Percentiles rank a stretch among this genome's conserved stretches.
Conservation (phyloP, 2,329 filamentous ascomycete genomes). For the Coniochaeta sp. region DNA sequence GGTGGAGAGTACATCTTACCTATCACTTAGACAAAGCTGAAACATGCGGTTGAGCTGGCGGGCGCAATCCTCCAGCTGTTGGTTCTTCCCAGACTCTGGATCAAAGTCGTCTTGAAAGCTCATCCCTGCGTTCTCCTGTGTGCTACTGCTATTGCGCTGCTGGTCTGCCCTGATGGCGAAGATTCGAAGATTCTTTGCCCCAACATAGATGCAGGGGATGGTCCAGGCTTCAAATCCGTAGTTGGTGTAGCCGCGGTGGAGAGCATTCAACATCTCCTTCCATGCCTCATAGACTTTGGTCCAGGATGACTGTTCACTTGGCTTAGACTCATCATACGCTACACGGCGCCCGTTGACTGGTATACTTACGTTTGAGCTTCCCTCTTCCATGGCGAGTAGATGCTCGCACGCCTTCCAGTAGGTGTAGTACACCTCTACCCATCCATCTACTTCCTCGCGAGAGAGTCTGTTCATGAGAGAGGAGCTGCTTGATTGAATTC, state of each 20-base stretch:
- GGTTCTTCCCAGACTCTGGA: slow-evolving; percentile 66
- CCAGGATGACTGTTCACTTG: slow-evolving; percentile 51
- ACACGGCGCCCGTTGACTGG: slow-evolving; percentile 13
- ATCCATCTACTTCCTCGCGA: slow-evolving; percentile 67
- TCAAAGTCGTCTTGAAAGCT: slow-evolving; percentile 76
- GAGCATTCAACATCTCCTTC: slow-evolving; percentile 71
- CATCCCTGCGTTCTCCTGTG: slow-evolving; percentile 26
- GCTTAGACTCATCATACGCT: slow-evolving; percentile 24
- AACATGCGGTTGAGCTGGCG: slow-evolving; percentile 89
- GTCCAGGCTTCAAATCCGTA: slow-evolving; percentile 81
- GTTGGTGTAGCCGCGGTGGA: slow-evolving; percentile 76
- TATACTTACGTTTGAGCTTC: slow-evolving; percentile 12
- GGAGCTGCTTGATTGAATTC: slow-evolving; percentile 55
- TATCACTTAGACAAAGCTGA: slow-evolving; percentile 79
- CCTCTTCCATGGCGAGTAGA: slow-evolving; percentile 59
- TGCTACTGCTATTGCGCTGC: slow-evolving; percentile 39
- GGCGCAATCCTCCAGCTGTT: slow-evolving; percentile 84
- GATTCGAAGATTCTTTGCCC: slow-evolving; percentile 75
- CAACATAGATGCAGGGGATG: slow-evolving; percentile 80
- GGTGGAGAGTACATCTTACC: slow-evolving; percentile 42
- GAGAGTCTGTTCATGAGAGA: slow-evolving; percentile 36
- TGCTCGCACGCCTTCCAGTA: slow-evolving; percentile 81
- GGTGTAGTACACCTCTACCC: slow-evolving; percentile 74
- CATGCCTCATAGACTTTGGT: slow-evolving; percentile 78
- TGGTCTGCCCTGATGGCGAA: slow-evolving; percentile 90